A percentile compares a stretch with the other conserved stretches of the same genome.
phyloP scores from a whole-genome alignment of 1,284 basidiomycete genomes.

The Boletellus deceptivus region DNA sequence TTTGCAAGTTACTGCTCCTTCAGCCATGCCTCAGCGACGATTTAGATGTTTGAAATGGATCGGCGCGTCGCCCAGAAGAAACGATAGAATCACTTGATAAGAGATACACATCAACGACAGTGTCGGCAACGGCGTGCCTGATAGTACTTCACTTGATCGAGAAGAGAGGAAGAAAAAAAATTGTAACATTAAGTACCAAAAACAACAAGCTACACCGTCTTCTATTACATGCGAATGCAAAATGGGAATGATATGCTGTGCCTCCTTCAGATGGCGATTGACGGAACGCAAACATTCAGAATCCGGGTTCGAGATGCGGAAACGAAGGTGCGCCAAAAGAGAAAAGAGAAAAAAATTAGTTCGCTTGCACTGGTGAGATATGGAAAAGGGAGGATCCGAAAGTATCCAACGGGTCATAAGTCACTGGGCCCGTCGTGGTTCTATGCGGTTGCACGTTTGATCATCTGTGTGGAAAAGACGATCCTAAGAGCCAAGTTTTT shows the following conservation, averaged over 20 bases:
- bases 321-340: slow-evolving; percentile 16
- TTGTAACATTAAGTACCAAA: slow-evolving; percentile 29
- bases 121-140: slow-evolving; percentile 6
- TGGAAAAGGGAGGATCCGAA: slow-evolving; percentile 27
- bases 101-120: slow-evolving; percentile 27
- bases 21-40: no score
- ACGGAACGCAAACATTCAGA: slow-evolving; percentile 28
- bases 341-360: slow-evolving; percentile 33
- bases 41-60: not conserved
- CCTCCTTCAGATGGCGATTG: slow-evolving; percentile 60
- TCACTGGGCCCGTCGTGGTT: slow-evolving; percentile 13
- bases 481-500: not conserved
- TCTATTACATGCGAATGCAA: slow-evolving; percentile 46
- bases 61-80: no score
- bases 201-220: slow-evolving; percentile 30
- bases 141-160: slow-evolving; percentile 14
- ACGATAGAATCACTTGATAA: slow-evolving; percentile 11
- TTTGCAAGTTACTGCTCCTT: no score
- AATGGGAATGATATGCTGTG: slow-evolving; percentile 46
- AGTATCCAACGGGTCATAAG: slow-evolving; percentile 16
- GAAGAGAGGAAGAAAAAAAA: not conserved
- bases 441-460: slow-evolving; percentile 68
- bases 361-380: slow-evolving; percentile 42
- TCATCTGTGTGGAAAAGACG: slow-evolving; percentile 46
- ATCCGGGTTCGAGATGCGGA: slow-evolving; percentile 20